These are phyloP conservation scores for Metschnikowia bowlesiae DNA, from an alignment of 805 yeast species.

Conservation along the genomic window DNA sequence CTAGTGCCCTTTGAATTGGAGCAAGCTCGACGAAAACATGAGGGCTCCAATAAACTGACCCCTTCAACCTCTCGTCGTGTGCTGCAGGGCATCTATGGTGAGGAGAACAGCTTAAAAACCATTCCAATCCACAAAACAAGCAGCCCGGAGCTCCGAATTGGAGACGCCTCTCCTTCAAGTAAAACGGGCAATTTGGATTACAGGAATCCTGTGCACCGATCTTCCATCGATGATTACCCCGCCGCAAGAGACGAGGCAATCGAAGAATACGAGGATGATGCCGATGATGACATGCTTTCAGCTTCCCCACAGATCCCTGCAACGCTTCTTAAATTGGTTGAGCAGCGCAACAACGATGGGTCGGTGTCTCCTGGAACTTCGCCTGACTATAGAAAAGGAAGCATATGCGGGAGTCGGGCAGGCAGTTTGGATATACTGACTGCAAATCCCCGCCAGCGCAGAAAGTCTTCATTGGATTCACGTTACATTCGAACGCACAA, in stretches of 20 bases:
- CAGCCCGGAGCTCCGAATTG: neutral
- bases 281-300: conserved; percentile 44
- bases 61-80: neutral
- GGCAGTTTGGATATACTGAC: conserved; percentile 19
- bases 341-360: conserved; percentile 32
- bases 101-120: neutral
- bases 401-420: conserved; percentile 14
- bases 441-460: conserved; percentile 6
- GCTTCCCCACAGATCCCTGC: conserved; percentile 71
- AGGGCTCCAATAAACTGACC: neutral
- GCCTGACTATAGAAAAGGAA: conserved; percentile 19
- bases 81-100: conserved; percentile 1
- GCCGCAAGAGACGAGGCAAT: conserved; percentile 23
- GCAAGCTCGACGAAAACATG: conserved; percentile 16
- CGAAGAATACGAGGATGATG: conserved; percentile 36
- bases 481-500: conserved; percentile 22
- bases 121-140: neutral
- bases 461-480: conserved; percentile 30
- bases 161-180: neutral
- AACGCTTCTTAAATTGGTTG: conserved; percentile 52
- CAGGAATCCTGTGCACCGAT: neutral
- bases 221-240: conserved; percentile 8
- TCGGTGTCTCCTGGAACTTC: conserved; percentile 29
- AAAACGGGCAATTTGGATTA: neutral
- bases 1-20: conserved; percentile 41